Conservation (phyloP, 441 rosid species). For the Bruguiera hainesii region DNA sequence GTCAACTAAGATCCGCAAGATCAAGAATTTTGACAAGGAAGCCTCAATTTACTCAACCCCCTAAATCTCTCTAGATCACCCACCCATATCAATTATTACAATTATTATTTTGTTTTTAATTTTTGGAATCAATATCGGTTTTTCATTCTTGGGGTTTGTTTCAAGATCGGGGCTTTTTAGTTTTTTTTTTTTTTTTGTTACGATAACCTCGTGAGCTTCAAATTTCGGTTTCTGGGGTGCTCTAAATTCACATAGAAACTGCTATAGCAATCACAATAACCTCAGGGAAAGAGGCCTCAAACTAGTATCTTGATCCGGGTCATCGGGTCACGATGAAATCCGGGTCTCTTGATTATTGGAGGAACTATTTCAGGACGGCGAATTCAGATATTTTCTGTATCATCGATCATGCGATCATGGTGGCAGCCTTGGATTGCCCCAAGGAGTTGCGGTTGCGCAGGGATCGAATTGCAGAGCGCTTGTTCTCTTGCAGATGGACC, state of each 20-base stretch:
- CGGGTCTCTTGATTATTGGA: slow-evolving; percentile 63
- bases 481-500: slow-evolving; percentile 53
- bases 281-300: background rate
- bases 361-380: slow-evolving; percentile 67
- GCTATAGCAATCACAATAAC: background rate
- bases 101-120: too few relatives aligned
- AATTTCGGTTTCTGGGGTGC: slow-evolving; percentile 9
- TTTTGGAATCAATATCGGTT: too few relatives aligned
- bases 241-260: background rate
- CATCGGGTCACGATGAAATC: slow-evolving; percentile 33
- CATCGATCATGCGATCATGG: slow-evolving; percentile 72
- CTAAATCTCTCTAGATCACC: too few relatives aligned
- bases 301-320: slow-evolving; percentile 1
- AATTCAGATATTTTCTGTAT: slow-evolving; percentile 68
- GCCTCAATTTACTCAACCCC: too few relatives aligned
- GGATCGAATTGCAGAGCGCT: slow-evolving; percentile 77
- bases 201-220: background rate
- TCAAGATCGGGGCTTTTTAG: background rate
- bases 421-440: slow-evolving; percentile 84
- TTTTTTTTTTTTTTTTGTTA: background rate
- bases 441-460: slow-evolving; percentile 63
- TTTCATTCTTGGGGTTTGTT: too few relatives aligned
- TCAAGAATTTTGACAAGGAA: background rate
- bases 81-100: too few relatives aligned
- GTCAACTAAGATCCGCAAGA: background rate